Conservation (phyloP, 2,329 filamentous ascomycete genomes). For the Macrophomina tecta region DNA sequence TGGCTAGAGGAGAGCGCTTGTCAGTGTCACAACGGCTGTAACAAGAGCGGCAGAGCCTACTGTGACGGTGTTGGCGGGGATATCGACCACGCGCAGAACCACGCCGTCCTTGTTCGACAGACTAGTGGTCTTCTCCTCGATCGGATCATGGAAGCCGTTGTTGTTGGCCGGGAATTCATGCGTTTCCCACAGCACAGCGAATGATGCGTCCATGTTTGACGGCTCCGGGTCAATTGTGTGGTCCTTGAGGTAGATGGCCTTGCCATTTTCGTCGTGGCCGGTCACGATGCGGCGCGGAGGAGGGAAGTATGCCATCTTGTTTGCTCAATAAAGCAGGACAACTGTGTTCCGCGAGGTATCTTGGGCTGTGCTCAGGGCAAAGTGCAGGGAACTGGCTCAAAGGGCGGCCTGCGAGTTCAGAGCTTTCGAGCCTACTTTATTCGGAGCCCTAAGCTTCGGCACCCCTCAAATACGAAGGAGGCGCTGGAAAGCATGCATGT, state of each 20-base stretch:
- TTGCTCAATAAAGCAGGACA: neutral
- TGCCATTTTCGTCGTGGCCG: conserved; percentile 14
- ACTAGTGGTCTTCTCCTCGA: neutral
- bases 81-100: conserved; percentile 13
- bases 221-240: conserved; percentile 12
- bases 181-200: conserved; percentile 22
- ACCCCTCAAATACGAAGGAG: neutral
- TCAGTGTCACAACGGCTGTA: neutral
- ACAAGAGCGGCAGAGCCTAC: neutral
- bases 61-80: conserved; percentile 8
- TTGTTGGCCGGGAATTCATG: conserved; percentile 18
- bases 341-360: neutral
- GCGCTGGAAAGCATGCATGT: no score
- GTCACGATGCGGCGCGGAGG: conserved; percentile 18
- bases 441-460: conserved; percentile 6
- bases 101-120: conserved; percentile 23
- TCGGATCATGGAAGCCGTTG: conserved; percentile 10
- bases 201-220: conserved; percentile 10
- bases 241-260: conserved; percentile 18
- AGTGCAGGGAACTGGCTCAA: no score
- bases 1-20: neutral
- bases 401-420: no score
- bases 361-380: no score
- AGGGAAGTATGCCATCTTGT: conserved; percentile 1
- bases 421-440: no score